Conservation (phyloP, 2,329 filamentous ascomycete species). For the Neocucurbitaria cava region DNA sequence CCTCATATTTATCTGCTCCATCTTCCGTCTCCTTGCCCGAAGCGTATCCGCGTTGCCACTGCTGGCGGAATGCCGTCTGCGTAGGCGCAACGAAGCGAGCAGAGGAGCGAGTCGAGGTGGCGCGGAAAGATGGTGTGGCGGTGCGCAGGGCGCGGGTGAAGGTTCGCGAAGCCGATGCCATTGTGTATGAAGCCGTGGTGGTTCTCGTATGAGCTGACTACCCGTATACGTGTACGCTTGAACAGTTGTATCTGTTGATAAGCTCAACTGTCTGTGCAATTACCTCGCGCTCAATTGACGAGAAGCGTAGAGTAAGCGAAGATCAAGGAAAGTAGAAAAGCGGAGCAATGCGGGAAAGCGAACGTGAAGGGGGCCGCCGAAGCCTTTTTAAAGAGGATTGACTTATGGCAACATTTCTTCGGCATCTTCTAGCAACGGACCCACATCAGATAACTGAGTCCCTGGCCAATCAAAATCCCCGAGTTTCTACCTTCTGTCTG, state of each 20-base stretch:
- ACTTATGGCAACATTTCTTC: slow-evolving; percentile 25
- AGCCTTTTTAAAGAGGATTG: slow-evolving; percentile 22
- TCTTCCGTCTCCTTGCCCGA: slow-evolving; percentile 51
- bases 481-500: slow-evolving; percentile 14
- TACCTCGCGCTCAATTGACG: slow-evolving; percentile 18
- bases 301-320: neutral
- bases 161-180: slow-evolving; percentile 45
- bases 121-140: slow-evolving; percentile 58
- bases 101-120: slow-evolving; percentile 62
- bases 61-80: slow-evolving; percentile 74
- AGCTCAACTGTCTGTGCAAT: neutral
- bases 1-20: slow-evolving; percentile 58
- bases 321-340: slow-evolving; percentile 12
- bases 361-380: slow-evolving; percentile 2
- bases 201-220: neutral
- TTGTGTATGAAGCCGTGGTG: slow-evolving; percentile 17
- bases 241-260: slow-evolving; percentile 5
- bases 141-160: slow-evolving; percentile 51
- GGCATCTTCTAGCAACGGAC: slow-evolving; percentile 14
- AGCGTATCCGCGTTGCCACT: slow-evolving; percentile 83
- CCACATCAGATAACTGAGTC: slow-evolving; percentile 6
- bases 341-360: slow-evolving; percentile 1
- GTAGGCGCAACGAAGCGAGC: slow-evolving; percentile 63
- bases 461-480: slow-evolving; percentile 23
- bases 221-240: neutral